Evolutionary conservation across 768 basidiomycete genomes (phyloP).

Genomic region (Mycena galericulata): DNA sequence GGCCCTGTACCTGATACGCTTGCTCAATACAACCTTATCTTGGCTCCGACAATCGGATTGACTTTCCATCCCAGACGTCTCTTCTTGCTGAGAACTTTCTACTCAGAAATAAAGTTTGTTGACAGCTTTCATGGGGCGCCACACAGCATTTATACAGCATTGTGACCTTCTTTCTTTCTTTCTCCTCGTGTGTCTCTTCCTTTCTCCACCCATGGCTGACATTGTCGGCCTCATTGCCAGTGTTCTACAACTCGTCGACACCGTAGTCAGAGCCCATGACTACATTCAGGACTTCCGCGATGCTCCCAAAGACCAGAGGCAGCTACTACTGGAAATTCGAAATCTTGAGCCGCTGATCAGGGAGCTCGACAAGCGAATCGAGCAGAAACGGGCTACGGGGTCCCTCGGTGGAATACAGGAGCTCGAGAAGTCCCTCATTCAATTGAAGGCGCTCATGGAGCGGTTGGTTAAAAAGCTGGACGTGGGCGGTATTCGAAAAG

Average conservation of each 20-base stretch:
- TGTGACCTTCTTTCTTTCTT: background rate
- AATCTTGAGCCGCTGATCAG: background rate
- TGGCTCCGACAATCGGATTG: no score
- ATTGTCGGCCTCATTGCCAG: background rate
- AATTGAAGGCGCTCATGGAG: background rate
- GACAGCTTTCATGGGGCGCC: no score
- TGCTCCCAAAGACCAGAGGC: background rate
- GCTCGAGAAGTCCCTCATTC: background rate
- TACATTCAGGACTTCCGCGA: background rate
- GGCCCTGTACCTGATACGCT: no score
- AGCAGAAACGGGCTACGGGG: background rate
- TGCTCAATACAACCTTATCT: no score
- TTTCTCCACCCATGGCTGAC: constrained; percentile 9
- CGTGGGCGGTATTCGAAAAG: background rate
- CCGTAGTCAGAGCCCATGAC: background rate
- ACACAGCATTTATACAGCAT: no score
- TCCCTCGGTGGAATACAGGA: background rate
- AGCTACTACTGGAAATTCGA: background rate
- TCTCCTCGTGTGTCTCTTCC: background rate
- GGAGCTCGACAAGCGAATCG: background rate
- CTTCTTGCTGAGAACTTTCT: no score
- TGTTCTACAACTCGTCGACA: constrained; percentile 2
- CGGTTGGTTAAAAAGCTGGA: background rate
- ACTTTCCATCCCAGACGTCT: no score
- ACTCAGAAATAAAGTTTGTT: no score